Evolutionary conservation across 805 yeast species (phyloP).

Genomic region (Ogataea glucozyma): DNA sequence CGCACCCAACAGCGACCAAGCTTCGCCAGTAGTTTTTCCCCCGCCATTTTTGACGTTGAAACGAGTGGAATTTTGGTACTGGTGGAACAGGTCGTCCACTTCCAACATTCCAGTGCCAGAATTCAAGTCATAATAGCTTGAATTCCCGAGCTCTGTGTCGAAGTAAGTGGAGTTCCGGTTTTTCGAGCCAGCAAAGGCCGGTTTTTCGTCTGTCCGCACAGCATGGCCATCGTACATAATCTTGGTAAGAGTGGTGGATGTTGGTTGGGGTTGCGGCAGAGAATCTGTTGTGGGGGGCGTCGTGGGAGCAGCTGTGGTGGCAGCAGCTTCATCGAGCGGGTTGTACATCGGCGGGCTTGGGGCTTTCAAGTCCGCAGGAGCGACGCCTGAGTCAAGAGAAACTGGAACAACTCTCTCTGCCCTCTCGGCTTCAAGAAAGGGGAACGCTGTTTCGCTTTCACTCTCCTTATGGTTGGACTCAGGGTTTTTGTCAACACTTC

Average conservation of each 20-base stretch:
- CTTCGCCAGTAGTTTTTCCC: conserved; percentile 9
- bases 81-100: conserved; percentile 16
- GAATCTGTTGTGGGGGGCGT: background rate
- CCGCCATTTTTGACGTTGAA: conserved; percentile 16
- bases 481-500: conserved; percentile 18
- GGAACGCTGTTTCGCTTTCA: background rate
- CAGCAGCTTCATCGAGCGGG: background rate
- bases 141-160: background rate
- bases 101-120: background rate
- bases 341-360: background rate
- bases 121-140: background rate
- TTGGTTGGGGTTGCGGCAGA: background rate
- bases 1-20: conserved; percentile 27
- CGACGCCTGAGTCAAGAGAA: no score
- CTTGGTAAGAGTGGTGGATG: conserved; percentile 3
- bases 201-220: background rate
- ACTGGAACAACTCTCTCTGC: no score
- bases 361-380: no score
- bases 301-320: background rate
- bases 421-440: no score
- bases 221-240: background rate
- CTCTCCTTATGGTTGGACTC: background rate
- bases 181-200: background rate
- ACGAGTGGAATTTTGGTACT: conserved; percentile 18
- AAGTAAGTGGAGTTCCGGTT: conserved; percentile 1